Percentiles rank a stretch among this genome's conserved stretches.
These are phyloP conservation scores for Cladorrhinum sp. DNA, from an alignment of 2,329 filamentous ascomycete genomes.

Conservation along the genomic window DNA sequence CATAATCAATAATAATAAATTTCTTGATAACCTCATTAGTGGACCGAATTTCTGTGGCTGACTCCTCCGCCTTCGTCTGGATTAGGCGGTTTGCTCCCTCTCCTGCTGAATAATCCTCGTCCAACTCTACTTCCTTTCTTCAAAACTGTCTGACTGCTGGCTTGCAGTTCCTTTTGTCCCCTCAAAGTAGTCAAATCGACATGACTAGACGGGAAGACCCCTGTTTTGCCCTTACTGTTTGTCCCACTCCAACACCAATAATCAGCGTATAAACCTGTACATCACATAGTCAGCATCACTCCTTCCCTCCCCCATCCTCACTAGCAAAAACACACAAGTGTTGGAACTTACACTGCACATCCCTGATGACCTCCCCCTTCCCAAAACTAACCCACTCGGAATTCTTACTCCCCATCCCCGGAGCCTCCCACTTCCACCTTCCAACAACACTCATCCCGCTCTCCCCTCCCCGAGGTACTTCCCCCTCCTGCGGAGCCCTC, in stretches of 20 bases:
- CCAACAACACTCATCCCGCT: slow-evolving; percentile 49
- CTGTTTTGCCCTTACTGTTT: slow-evolving; percentile 34
- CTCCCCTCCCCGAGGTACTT: slow-evolving; percentile 46
- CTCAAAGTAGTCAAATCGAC: slow-evolving; percentile 17
- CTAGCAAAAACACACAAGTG: not conserved
- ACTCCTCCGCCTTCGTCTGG: not conserved
- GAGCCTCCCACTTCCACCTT: slow-evolving; percentile 50
- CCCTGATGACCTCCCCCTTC: slow-evolving; percentile 64
- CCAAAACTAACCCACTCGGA: slow-evolving; percentile 58
- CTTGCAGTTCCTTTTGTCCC: slow-evolving; percentile 3
- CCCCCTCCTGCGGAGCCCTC: slow-evolving; percentile 44
- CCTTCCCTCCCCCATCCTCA: not conserved
- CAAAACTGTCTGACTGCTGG: not conserved
- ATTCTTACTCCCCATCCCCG: slow-evolving; percentile 27
- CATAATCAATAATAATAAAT: no score
- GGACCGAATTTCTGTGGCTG: not conserved
- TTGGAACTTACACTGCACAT: slow-evolving; percentile 51
- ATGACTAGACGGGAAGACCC: slow-evolving; percentile 32
- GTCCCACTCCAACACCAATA: slow-evolving; percentile 39
- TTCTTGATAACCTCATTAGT: slow-evolving; percentile 42
- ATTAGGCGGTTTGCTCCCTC: not conserved
- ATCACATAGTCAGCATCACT: not conserved
- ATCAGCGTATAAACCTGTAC: slow-evolving; percentile 30
- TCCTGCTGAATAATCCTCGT: not conserved
- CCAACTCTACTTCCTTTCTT: not conserved